A percentile compares a stretch with the other conserved stretches of the same genome.
Evolutionary conservation across 2,329 filamentous ascomycete genomes (phyloP).

Genomic region (Trichoderma koningiopsis): DNA sequence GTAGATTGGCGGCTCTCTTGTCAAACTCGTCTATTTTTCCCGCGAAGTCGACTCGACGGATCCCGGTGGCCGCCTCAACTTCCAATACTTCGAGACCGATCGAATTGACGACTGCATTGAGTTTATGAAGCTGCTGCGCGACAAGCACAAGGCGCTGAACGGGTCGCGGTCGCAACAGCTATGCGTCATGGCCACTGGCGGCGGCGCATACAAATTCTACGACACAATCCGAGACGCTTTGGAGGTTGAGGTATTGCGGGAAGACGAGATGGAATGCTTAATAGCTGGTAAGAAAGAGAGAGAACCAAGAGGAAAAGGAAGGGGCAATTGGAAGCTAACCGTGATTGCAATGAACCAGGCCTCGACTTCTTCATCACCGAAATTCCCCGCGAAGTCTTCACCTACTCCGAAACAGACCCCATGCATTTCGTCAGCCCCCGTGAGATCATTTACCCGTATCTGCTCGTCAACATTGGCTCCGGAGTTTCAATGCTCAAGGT

Average conservation of each 20-base stretch:
- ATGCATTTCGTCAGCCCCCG: constrained; percentile 83
- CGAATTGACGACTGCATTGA: constrained; percentile 90
- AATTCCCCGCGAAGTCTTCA: constrained; percentile 95
- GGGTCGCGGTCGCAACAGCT: constrained; percentile 71
- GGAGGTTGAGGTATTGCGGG: constrained; percentile 83
- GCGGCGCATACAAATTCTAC: constrained; percentile 96
- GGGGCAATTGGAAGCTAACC: neutral
- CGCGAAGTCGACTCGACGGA: constrained; percentile 78
- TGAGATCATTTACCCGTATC: constrained; percentile 89
- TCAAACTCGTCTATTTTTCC: constrained; percentile 97
- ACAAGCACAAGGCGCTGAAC: constrained; percentile 77
- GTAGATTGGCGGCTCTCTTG: constrained; percentile 91
- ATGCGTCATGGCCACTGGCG: constrained; percentile 93
- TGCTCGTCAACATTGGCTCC: constrained; percentile 97
- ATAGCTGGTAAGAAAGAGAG: constrained; percentile 70
- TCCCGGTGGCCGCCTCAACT: constrained; percentile 87
- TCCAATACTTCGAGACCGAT: constrained; percentile 95
- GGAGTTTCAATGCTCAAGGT: constrained; percentile 98
- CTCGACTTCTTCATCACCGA: constrained; percentile 99
- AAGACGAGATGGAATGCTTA: constrained; percentile 98
- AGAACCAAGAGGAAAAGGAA: neutral
- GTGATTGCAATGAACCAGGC: constrained; percentile 52
- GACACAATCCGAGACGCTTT: constrained; percentile 83
- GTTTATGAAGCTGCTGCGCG: constrained; percentile 84
- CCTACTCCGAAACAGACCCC: constrained; percentile 85